Base-by-base conservation (phyloP, 805 yeast species). In the Wickerhamiella sorbophila region DNA sequence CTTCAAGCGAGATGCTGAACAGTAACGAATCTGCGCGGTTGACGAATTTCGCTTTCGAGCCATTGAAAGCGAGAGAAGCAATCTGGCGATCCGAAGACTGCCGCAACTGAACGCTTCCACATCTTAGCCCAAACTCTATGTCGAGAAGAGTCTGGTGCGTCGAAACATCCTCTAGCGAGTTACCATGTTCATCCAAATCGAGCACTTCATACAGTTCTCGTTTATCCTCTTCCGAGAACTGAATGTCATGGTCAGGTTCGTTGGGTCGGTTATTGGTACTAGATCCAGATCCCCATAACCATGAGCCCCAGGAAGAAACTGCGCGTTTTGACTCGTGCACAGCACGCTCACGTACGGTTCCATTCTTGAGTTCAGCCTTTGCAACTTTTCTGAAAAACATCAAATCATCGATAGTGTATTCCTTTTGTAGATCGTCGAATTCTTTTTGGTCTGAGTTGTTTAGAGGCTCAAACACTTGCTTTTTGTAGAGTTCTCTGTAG, bases 161-260 rank as follows among this genome's bases (percentile, higher is more conserved):
- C 4, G 53, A 45, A 1, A 78, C 63, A 9, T 44, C 48, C 4
- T 40, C 42, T 8, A 27, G 32, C 15, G 37, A 49, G 1, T 67
- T 53, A 18, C 33, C 33, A 4, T 44, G 5, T 47, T 87, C 95
- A 51, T 87, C 83, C 56, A 78, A 87, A 48, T 87, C 99, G 48
- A 91, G 87, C 0, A 96, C 94, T 46, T 84, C 94, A 54, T 85
- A 87, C 17, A 91, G 66, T 45, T 93, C 98, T 54, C 84, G 71
- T 48, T 83, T 70, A 54, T 91, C 95, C 50, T 86, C 94, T 12
- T 84, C 94, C 0, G 91, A 74, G 57, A 91, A 71, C 5, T 66
- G 64, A 21, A 77, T 56, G 8, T 6, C 6, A 15, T 24, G 24
- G 4, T 43, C 15, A 14, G 22, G 36, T 12, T 24, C 29, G 12